Conservation (phyloP, 805 yeast species). For the Kazachstania taianensis region DNA sequence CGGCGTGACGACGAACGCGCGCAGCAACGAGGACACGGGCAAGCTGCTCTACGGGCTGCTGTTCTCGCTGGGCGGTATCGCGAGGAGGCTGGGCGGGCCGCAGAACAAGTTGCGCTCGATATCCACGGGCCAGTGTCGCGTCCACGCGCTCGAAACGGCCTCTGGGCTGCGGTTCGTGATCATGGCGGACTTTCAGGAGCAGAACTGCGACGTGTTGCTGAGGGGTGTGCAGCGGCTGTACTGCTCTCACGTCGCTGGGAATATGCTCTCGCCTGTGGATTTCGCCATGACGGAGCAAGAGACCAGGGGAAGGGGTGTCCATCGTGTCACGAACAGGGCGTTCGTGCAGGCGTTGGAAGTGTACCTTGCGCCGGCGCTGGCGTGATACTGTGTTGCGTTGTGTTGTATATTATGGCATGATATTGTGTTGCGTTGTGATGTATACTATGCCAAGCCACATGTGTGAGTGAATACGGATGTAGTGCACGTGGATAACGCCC, state of each 20-base stretch:
- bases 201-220: constrained; percentile 20
- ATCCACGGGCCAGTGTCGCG: constrained; percentile 65
- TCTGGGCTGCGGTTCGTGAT: constrained; percentile 69
- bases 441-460: too few species aligned
- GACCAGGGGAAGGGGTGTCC: constrained; percentile 26
- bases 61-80: constrained; percentile 67
- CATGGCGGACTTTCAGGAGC: constrained; percentile 47
- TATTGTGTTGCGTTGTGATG: too few species aligned
- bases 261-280: constrained; percentile 25
- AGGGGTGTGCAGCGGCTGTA: constrained; percentile 27
- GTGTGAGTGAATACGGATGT: too few species aligned
- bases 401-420: too few species aligned
- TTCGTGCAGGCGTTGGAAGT: constrained; percentile 22
- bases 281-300: constrained; percentile 24
- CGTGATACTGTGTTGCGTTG: too few species aligned
- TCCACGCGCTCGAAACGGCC: constrained; percentile 72
- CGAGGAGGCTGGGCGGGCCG: constrained; percentile 39
- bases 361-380: constrained; percentile 25
- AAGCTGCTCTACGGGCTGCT: constrained; percentile 80
- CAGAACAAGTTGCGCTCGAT: constrained; percentile 31
- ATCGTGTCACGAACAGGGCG: constrained; percentile 23
- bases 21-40: constrained; percentile 58
- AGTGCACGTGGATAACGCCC: too few species aligned
- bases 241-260: constrained; percentile 23
- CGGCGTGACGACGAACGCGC: constrained; percentile 37